Base-by-base conservation (phyloP, 2,329 filamentous ascomycete species). In the Scopulariopsis brevicaulis region DNA sequence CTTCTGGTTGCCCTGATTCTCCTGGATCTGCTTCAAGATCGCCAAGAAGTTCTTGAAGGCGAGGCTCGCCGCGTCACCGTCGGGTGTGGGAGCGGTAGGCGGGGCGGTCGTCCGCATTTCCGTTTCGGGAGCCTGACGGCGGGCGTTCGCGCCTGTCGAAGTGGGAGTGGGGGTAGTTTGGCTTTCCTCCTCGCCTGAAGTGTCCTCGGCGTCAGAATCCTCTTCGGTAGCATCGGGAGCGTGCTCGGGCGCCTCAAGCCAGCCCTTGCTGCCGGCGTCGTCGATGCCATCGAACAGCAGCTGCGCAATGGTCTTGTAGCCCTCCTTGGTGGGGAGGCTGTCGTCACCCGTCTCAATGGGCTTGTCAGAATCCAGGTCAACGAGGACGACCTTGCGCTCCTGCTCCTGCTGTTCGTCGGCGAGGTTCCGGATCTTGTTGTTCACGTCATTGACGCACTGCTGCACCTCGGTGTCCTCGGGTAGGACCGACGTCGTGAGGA, bases 241-340 rank as follows among this genome's bases (percentile, higher is more conserved):
- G 14, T 11, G 15, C 46, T 55, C 43, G 18, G 59, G 59, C 10
- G n/a, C 37, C 54, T 60, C 53, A 11, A 60, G 12, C 59, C 59
- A 60, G 12, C 59, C 56, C 11, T 56, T 46, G 5, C 22, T 24
- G 4, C 32, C 54, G 1, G 66, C 70, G n/a, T 66, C 60, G 51
- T 65, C 55, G 54, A 72, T 66, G 10, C 66, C 69, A 0, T 60
- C 50, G 53, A 64, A 65, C 65, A 65, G 71, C 15, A 72, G 61
- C 1, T 57, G 34, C 2, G 68, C 71, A 69, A 73, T 73, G 63
- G 69, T 71, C 28, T 53, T 50, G 58, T 72, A 73, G 1, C 71
- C 72, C 0, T 22, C 62, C 51, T 71, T 66, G 24, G 62, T 66
- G 7, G 71, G 71, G 57, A 72, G 70, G 48, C 28, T 46, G 4